Base-by-base conservation (phyloP, 208 protist genomes). In the Acanthamoeba culbertsoni region DNA sequence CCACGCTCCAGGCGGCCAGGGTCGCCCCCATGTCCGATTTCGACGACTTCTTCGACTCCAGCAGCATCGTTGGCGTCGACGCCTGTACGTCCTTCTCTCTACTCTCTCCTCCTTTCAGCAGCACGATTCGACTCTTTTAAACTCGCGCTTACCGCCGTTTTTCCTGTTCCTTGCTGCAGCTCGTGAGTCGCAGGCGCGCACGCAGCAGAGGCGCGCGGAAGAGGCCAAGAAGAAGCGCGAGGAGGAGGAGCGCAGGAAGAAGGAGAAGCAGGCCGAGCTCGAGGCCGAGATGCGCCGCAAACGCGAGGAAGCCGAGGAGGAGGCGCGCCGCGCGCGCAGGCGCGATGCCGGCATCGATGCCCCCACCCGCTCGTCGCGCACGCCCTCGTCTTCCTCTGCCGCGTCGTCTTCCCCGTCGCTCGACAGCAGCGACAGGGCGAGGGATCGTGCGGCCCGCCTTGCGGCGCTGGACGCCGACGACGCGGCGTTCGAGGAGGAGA, bases 211-310 rank as follows among this genome's bases (percentile, higher is more conserved):
- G 35, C 48, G 82, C 2, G 33, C 31, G 12, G 82, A 59, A n/a
- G 82, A 71, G 31, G 82, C 48, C 82, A 90, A 90, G 55, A 90
- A 90, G 82, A 59, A 46, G 82, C 48, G 82, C 48, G 82, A 90
- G 55, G 82, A 90, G 82, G 82, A 90, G n/a, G 82, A 90, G 55
- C 48, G 82, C 53, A 62, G 42, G 82, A 90, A 90, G 55, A 90
- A 90, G 55, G 82, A 90, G 55, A 65, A 63, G 82, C 82, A 90
- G 82, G 33, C 42, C 35, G 48, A 90, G 55, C 53, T 45, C 51
- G 82, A 90, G 42, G 55, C 53, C 37, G 82, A 90, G 6, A 90
- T 90, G 82, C 82, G 48, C 82, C 82, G 82, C 55, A 90, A 90
- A 51, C 48, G 82, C 51, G 48, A 90, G 82, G 82, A 90, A 51